Conservation (phyloP, 2,329 filamentous ascomycete genomes). For the Fusarium lateritium region DNA sequence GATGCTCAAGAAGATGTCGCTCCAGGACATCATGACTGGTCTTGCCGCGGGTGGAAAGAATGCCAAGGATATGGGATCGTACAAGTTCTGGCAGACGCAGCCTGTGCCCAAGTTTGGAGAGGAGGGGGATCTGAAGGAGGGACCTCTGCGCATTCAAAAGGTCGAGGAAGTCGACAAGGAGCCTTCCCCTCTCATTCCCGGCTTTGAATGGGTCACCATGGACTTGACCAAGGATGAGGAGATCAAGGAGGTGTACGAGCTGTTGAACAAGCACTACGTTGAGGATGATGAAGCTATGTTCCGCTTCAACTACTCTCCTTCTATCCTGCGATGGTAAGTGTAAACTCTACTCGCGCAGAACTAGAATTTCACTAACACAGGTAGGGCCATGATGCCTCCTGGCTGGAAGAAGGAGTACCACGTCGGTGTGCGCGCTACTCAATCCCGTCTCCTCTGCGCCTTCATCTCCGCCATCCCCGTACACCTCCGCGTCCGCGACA, state of each 20-base stretch:
- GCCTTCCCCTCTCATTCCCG: conserved; percentile 80
- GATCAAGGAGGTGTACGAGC: conserved; percentile 91
- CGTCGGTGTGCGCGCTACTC: conserved; percentile 87
- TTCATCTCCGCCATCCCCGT: conserved; percentile 97
- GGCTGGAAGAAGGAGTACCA: conserved; percentile 97
- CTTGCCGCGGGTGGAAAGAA: conserved; percentile 87
- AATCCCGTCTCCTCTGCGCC: conserved; percentile 89
- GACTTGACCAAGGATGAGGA: conserved; percentile 84
- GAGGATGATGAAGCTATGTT: conserved; percentile 98
- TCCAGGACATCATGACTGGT: conserved; percentile 81
- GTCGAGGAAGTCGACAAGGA: conserved; percentile 84
- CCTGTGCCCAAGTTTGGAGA: conserved; percentile 89
- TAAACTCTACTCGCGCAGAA: not conserved
- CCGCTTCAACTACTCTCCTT: conserved; percentile 93
- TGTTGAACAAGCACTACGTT: conserved; percentile 94
- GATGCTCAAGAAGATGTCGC: conserved; percentile 73
- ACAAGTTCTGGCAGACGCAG: conserved; percentile 99
- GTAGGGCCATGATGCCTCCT: conserved; percentile 91
- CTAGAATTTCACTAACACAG: conserved; percentile 18
- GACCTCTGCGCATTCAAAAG: conserved; percentile 85
- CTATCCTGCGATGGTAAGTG: conserved; percentile 88
- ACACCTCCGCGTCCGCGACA: conserved; percentile 83
- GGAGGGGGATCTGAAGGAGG: conserved; percentile 74
- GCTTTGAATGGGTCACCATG: conserved; percentile 95
- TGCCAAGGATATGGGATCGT: conserved; percentile 94